These are phyloP conservation scores for Didymella pinodella DNA, from an alignment of 2,329 filamentous ascomycete species.

Conservation along the genomic window DNA sequence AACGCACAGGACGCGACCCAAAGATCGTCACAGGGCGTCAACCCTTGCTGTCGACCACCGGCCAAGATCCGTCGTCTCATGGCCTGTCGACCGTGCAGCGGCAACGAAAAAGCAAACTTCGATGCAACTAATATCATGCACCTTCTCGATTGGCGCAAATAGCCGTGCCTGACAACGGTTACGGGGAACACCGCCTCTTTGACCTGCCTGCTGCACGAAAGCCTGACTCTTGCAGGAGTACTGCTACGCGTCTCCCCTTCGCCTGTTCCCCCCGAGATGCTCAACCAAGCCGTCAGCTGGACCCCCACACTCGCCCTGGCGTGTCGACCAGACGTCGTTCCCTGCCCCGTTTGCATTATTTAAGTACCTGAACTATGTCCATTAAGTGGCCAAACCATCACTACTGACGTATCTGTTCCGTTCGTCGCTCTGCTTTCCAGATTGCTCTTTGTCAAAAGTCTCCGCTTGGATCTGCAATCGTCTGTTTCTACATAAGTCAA, in stretches of 20 bases:
- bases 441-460: slow-evolving; percentile 46
- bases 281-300: slow-evolving; percentile 49
- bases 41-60: slow-evolving; percentile 41
- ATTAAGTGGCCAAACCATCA: slow-evolving; percentile 35
- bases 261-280: slow-evolving; percentile 41
- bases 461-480: slow-evolving; percentile 32
- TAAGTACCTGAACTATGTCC: slow-evolving; percentile 48
- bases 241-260: slow-evolving; percentile 40
- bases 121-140: slow-evolving; percentile 35
- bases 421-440: slow-evolving; percentile 33
- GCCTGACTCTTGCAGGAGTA: slow-evolving; percentile 38
- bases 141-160: slow-evolving; percentile 43
- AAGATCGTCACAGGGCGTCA: slow-evolving; percentile 49
- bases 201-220: slow-evolving; percentile 34
- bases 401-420: slow-evolving; percentile 48
- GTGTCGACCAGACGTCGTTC: slow-evolving; percentile 24
- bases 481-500: slow-evolving; percentile 42
- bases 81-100: slow-evolving; percentile 26
- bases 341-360: slow-evolving; percentile 44
- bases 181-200: slow-evolving; percentile 45
- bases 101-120: slow-evolving; percentile 45
- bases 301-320: slow-evolving; percentile 47
- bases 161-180: slow-evolving; percentile 47
- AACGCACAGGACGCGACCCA: slow-evolving; percentile 34
- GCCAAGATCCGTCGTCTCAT: slow-evolving; percentile 46